phyloP scores from a whole-genome alignment of 352 stramenopile genomes.

The Phytopythium oedochilum region DNA sequence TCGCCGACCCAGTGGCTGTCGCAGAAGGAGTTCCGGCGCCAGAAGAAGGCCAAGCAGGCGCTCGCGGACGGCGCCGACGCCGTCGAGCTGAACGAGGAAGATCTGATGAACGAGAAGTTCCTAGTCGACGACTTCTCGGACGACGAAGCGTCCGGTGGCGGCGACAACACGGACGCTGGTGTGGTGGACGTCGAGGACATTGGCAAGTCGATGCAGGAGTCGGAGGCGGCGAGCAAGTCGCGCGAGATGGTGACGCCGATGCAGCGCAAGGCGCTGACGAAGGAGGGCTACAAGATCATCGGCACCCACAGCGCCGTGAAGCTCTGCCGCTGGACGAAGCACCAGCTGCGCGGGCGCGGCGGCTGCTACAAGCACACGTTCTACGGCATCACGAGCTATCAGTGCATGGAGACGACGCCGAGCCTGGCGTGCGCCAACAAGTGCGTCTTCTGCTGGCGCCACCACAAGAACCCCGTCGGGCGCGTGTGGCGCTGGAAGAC shows the following conservation, averaged over 20 bases:
- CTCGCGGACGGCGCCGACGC: slow-evolving; percentile 42
- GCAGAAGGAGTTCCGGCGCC: slow-evolving; percentile 79
- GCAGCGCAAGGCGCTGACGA: slow-evolving; percentile 92
- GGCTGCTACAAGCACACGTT: slow-evolving; percentile 99
- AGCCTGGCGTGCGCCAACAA: slow-evolving; percentile 98
- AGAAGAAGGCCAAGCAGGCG: slow-evolving; percentile 76
- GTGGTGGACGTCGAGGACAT: slow-evolving; percentile 87
- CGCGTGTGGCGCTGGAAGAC: slow-evolving; percentile 98
- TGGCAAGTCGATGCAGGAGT: slow-evolving; percentile 84
- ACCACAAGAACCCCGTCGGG: slow-evolving; percentile 99
- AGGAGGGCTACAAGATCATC: slow-evolving; percentile 99
- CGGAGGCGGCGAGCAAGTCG: slow-evolving; percentile 55
- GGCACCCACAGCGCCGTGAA: slow-evolving; percentile 98
- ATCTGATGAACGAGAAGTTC: slow-evolving; percentile 84
- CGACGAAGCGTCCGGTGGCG: slow-evolving; percentile 29
- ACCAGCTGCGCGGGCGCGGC: slow-evolving; percentile 94
- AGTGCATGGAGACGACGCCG: slow-evolving; percentile 99
- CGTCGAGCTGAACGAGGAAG: slow-evolving; percentile 74
- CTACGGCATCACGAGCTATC: slow-evolving; percentile 98
- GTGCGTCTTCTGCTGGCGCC: slow-evolving; percentile 98
- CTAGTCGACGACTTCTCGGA: slow-evolving; percentile 68
- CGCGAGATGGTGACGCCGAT: slow-evolving; percentile 95
- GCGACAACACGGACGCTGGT: slow-evolving; percentile 30
- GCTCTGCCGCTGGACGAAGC: slow-evolving; percentile 98
- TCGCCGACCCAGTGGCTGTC: slow-evolving; percentile 53